Evolutionary conservation across 169 alveolate genomes (phyloP).

Genomic region (Plasmodium coatneyi): DNA sequence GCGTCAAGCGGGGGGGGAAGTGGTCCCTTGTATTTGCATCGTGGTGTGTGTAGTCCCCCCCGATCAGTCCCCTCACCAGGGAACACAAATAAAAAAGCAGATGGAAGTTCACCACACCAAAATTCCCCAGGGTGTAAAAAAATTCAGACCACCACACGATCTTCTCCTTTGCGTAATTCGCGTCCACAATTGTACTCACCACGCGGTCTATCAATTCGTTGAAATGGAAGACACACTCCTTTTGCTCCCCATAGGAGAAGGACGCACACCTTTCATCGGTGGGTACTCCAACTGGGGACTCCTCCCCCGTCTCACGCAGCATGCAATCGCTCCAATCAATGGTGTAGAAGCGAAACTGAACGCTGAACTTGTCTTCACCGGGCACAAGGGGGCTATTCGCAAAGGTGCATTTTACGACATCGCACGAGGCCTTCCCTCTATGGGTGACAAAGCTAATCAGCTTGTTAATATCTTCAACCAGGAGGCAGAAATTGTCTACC

Average conservation of each 20-base stretch:
- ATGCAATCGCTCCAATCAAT: not conserved
- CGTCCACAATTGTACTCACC: conserved; percentile 6
- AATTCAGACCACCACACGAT: conserved; percentile 35
- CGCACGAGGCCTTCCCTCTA: not conserved
- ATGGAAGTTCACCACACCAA: conserved; percentile 28
- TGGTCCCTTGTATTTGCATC: not conserved
- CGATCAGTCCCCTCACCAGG: not conserved
- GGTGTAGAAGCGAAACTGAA: conserved; percentile 33
- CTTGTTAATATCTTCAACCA: conserved; percentile 39
- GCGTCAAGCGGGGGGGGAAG: not conserved
- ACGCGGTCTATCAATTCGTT: conserved; percentile 52
- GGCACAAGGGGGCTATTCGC: not conserved
- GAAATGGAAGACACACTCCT: not conserved
- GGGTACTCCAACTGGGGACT: not conserved
- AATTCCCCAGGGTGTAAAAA: conserved; percentile 12
- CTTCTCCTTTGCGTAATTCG: conserved; percentile 18
- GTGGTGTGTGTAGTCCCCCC: not conserved
- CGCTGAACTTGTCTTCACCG: not conserved
- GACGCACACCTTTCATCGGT: not conserved
- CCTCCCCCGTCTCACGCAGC: not conserved
- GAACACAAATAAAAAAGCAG: conserved; percentile 52
- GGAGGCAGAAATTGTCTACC: not conserved
- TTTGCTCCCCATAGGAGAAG: not conserved
- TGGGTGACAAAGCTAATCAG: conserved; percentile 11
- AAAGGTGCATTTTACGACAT: not conserved